Base-by-base conservation (phyloP, 2,329 filamentous ascomycete species). In the Didymosphaeria variabile region DNA sequence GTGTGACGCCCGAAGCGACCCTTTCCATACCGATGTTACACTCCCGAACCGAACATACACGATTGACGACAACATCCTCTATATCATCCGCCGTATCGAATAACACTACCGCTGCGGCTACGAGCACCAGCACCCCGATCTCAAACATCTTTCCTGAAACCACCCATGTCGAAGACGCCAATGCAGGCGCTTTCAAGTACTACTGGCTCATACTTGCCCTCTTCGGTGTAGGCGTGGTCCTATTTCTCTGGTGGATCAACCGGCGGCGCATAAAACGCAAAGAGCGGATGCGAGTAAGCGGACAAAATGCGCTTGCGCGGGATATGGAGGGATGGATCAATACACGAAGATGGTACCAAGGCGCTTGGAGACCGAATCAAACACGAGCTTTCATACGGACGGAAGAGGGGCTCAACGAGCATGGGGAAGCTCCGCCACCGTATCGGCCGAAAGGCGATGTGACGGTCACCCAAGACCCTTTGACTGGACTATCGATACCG, bases 351-450 rank as follows among this genome's bases (percentile, higher is more conserved):
- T 70, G 73, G 64, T 59, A 77, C 54, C 67, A 75, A 57, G 72
- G 70, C 5, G 51, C 62, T 31, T 68, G 70, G 53, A 66, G 71
- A 40, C 58, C 61, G 29, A 63, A 69, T 38, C 67, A 70, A 29
- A 55, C 58, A 32, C 56, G 65, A 17, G 54, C 62, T 15, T 53
- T 69, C 21, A 32, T 67, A 9, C 67, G 72, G 32, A 68, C 67
- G 13, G 80, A 84, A 49, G 88, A 90, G 64, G 88, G 88, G 0
- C 74, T 90, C 58, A 84, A 90, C 70, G 88, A 90, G 77, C 75
- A 83, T 46, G 88, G 88, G 31, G 87, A 90, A 72, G 86, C 88
- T 10, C 88, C 88, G 53, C 88, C 88, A 51, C 87, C 88, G 0
- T 91, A 91, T 72, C 80, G 68, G 67, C 79, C 59, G 0, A 79